Evolutionary conservation across 305 asterid species (phyloP), one percentile per base, ranked within the genome.

Genomic region (Solanum hybrid): DNA sequence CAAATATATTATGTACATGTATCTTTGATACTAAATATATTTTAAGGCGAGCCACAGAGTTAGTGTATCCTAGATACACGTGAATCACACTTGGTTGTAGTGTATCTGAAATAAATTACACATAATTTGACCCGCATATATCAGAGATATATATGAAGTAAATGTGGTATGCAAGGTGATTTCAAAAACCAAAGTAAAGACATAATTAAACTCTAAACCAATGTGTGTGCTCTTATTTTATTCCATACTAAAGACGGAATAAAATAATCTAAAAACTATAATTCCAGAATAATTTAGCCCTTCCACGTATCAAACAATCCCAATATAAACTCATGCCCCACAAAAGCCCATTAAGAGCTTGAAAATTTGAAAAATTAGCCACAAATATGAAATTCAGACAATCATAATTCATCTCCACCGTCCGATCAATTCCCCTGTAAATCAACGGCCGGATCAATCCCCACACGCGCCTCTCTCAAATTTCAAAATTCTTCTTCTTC

Each of bases 391-490:
- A 77, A 77, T 20, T 34, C 10, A 77, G 28, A 77, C 46, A 34
- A 9, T 37, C 85, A 18, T 9, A 42, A 42, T 42, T 75, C 20
- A 87, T 36, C 6, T 87, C 34, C 1, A 88, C 83, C 89, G 86
- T 88, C 46, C 40, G 10, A 88, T 87, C 35, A 20, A 33, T 0
- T 46, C 22, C 39, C 71, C 81, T 18, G 6, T 1, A 20, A 74
- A 74, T 1, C 22, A 40, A 88, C 89, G 86, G 86, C 31, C 40
- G 0, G 89, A 88, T 75, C 82, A 10, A 87, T 6, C 24, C 14
- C 18, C 31, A 46, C 31, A 75, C 84, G 87, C 90, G 87, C 86
- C 78, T 77, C 90, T 1, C 83, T 77, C 83, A 77, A 77, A 77
- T 77, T 77, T 77, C 83, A 77, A 77, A 77, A 4, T 69, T 69